These are phyloP conservation scores for Melampsora larici-populina DNA, from an alignment of 1,284 basidiomycete species.

Conservation along the genomic window DNA sequence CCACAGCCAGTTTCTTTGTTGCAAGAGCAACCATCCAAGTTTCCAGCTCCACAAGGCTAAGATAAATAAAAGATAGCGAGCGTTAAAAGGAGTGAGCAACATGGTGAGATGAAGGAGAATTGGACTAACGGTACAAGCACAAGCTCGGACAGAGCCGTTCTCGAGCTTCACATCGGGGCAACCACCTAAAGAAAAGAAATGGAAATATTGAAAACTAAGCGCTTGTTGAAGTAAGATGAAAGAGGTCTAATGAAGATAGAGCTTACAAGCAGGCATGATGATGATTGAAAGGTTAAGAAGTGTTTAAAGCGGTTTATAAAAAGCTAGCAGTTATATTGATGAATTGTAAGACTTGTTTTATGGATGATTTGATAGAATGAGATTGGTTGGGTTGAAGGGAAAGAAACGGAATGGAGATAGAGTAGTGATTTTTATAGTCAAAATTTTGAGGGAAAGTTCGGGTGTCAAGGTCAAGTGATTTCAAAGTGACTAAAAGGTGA, in stretches of 20 bases:
- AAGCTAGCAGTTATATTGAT: no score
- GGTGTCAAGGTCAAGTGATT: no score
- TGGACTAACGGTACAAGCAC: conserved; percentile 16
- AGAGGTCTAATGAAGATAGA: not conserved
- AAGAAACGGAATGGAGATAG: no score
- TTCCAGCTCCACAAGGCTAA: conserved; percentile 29
- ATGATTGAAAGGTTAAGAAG: no score
- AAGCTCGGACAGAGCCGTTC: conserved; percentile 18
- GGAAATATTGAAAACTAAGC: not conserved
- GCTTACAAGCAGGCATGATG: conserved; percentile 34
- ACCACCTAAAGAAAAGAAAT: conserved; percentile 18
- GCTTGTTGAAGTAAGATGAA: not conserved
- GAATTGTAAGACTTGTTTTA: no score
- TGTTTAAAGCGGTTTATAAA: no score
- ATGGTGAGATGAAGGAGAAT: not conserved
- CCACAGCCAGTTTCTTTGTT: conserved; percentile 40
- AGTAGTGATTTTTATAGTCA: no score
- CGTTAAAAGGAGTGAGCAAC: not conserved
- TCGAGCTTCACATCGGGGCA: conserved; percentile 32
- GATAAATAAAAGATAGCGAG: not conserved
- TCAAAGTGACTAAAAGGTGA: no score
- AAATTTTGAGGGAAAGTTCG: no score
- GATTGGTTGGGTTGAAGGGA: no score
- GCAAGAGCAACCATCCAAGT: conserved; percentile 25
- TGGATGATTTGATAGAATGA: no score